phyloP scores from a whole-genome alignment of 2,329 filamentous ascomycete species.

The Didymella keratinophila region DNA sequence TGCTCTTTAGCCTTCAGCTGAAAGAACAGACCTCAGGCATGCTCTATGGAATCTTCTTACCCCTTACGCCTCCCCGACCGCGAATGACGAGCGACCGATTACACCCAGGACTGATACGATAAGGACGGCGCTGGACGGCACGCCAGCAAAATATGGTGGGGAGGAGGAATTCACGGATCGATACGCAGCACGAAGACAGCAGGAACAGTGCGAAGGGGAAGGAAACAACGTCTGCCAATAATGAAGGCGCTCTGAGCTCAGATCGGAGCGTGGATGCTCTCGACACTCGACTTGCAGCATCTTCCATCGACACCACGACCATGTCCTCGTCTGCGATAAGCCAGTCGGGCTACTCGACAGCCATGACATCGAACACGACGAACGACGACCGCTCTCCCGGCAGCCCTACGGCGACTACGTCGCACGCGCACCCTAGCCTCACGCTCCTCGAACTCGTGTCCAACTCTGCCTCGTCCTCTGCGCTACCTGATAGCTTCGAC shows the following conservation, averaged over 20 bases:
- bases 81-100: conserved; percentile 4
- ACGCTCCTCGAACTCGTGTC: conserved; percentile 50
- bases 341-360: conserved; percentile 42
- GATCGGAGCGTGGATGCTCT: conserved; percentile 30
- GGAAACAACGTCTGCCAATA: conserved; percentile 32
- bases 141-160: conserved; percentile 34
- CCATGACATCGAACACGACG: conserved; percentile 46
- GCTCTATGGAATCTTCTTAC: conserved; percentile 24
- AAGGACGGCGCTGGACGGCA: conserved; percentile 4
- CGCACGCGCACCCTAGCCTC: conserved; percentile 43
- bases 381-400: conserved; percentile 37
- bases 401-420: conserved; percentile 28
- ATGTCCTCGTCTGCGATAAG: conserved; percentile 37
- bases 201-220: conserved; percentile 35
- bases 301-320: conserved; percentile 30
- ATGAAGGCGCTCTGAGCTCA: conserved; percentile 36
- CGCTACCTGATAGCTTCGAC: conserved; percentile 49
- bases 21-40: conserved; percentile 25
- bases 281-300: conserved; percentile 42
- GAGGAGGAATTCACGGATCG: conserved; percentile 29
- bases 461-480: conserved; percentile 50
- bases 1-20: conserved; percentile 19
- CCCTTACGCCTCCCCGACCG: conserved; percentile 12
- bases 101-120: conserved; percentile 3
- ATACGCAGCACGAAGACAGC: conserved; percentile 29